phyloP scores from a whole-genome alignment of 2,329 filamentous ascomycete species.

The Calonectria pauciramosa region DNA sequence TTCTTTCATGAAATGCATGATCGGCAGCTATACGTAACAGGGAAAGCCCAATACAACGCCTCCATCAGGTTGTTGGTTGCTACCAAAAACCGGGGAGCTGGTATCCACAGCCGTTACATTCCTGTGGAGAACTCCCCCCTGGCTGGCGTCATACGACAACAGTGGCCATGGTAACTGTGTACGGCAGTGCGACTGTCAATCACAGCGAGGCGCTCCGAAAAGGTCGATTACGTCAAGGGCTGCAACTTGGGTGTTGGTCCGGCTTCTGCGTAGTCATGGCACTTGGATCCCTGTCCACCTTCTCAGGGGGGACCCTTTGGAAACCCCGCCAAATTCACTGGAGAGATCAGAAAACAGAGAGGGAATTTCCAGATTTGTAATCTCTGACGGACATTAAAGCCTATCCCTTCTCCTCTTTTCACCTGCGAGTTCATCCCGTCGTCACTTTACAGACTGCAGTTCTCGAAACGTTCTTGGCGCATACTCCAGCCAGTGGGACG shows the following conservation, averaged over 20 bases:
- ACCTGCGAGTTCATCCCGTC: background rate
- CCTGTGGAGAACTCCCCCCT: background rate
- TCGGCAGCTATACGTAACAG: background rate
- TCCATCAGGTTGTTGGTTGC: background rate
- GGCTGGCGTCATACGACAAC: conserved; percentile 1
- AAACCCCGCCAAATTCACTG: background rate
- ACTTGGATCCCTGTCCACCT: background rate
- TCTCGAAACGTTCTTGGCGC: background rate
- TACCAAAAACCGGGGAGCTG: background rate
- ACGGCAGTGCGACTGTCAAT: background rate
- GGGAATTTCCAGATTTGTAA: background rate
- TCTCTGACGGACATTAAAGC: background rate
- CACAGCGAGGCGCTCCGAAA: background rate
- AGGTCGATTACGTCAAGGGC: background rate
- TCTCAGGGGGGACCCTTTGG: background rate
- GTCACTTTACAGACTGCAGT: no score
- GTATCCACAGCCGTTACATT: conserved; percentile 11
- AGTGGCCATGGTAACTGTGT: background rate
- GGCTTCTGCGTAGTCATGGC: background rate
- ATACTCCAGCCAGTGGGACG: background rate
- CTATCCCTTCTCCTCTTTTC: background rate
- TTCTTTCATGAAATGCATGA: background rate
- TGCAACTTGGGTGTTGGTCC: background rate
- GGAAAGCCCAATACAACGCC: background rate
- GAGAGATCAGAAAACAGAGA: background rate